Evolutionary conservation across 2,329 filamentous ascomycete species (phyloP), one percentile per base, ranked within the genome.

Genomic region (Paraphoma chrysanthemicola): DNA sequence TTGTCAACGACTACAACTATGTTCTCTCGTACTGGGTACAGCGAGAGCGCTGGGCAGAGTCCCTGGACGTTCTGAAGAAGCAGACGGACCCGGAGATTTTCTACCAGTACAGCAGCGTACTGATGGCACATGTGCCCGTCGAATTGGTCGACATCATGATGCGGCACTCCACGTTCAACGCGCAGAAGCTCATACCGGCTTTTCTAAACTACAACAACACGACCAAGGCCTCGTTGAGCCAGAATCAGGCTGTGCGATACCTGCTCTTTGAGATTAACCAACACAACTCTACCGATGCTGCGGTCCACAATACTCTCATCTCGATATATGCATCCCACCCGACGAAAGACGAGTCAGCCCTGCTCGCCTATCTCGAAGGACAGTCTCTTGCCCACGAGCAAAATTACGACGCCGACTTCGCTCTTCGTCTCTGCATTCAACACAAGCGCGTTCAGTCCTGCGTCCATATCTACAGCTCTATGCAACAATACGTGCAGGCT

Each of bases 1-100:
- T 90, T 6, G 85, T 96, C 45, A 90, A 94, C 68, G 95, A 99
- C 76, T 93, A 95, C 79, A 92, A 96, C 74, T 99, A 96, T 71
- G 93, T 98, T 18, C 81, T 99, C 12, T 91, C 92, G 9, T 99
- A 99, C 77, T 99, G 95, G 95, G 90, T 98, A 16, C 95, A 98
- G 77, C 86, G 94, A 57, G 95, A 98, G 78, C 87, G 91, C 67
- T 99, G 95, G 95, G 79, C 82, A 4, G 93, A 97, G 68, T 92
- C 93, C 2, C 82, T 99, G 63, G 86, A 87, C 53, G 93, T 98
- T 41, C 83, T 99, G 50, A 96, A 97, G 80, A 93, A 91, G 76
- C 95, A 99, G 78, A 96, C 89, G 5, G 91, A 96, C 48, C 87
- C 92, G 0, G 92, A 96, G 48, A 91, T 96, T 44, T 99, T 98